Base-by-base conservation (phyloP, 1,284 basidiomycete genomes). In the Papiliotrema laurentii region DNA sequence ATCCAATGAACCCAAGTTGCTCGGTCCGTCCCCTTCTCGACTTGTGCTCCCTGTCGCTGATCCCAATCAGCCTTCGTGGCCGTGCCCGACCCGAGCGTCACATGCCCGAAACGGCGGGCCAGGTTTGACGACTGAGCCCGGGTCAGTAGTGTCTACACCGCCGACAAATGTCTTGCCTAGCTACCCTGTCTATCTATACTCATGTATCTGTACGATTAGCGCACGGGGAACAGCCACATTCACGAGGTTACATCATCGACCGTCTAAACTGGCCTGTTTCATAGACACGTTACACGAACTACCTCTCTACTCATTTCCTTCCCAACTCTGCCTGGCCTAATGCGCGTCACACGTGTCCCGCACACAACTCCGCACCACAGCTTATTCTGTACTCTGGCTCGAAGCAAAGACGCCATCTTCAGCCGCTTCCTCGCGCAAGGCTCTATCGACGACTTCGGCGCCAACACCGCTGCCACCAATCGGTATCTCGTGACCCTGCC, bases 401-500 rank as follows among this genome's bases (percentile, higher is more conserved):
- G 37, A 22, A 14, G 47, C n/a, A 19, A 49, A 49, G 22, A 43
- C 49, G 4, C 52, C 49, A 14, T 55, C 55, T 16, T 35, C 62
- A 9, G 63, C 65, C 11, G 57, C 62, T 49, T 67, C 67, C 11
- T 61, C 61, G 25, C 61, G 52, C 27, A 71, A 44, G 5, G 60
- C 62, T 37, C 59, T 61, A 44, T 71, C 67, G 13, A 71, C 63
- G 2, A 55, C 58, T 27, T 66, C 62, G n/a, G 69, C 69, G 24
- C 69, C 69, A 16, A 71, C 60, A 25, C 69, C 69, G 39, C 61
- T 61, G 5, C 66, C 63, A n/a, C 67, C 66, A 35, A 67, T 60
- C 25, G 63, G 58, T 1, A 71, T 58, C 34, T 69, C 63, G 30
- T 60, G 34, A 5, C 66, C 59, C 62, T 61, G 22, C 2, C 35